These are phyloP conservation scores for Aspergillus brasiliensis DNA, from an alignment of 2,329 filamentous ascomycete species.

Conservation along the genomic window DNA sequence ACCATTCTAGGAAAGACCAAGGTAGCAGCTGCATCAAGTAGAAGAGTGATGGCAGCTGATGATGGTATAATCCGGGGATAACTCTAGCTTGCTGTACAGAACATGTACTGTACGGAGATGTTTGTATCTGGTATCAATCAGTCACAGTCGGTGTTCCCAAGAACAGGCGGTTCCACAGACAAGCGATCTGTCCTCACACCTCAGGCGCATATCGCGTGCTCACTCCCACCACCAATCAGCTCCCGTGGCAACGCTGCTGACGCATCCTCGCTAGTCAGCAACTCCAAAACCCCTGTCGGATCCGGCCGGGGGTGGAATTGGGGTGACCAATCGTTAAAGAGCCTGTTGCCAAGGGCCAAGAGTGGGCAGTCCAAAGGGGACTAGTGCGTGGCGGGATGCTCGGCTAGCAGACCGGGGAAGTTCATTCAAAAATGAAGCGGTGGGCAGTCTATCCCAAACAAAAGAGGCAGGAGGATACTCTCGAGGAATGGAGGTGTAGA, in stretches of 20 bases:
- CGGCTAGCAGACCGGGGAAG: constrained; percentile 1
- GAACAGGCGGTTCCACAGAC: no score
- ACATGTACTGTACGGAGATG: no score
- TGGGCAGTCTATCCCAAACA: not conserved
- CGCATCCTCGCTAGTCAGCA: not conserved
- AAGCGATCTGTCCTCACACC: no score
- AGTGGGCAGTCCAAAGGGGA: constrained; percentile 1
- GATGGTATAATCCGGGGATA: no score
- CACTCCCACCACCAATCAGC: not conserved
- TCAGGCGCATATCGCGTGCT: no score
- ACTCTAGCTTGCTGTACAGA: no score
- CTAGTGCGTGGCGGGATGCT: constrained; percentile 8
- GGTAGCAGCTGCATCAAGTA: no score
- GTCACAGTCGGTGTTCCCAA: no score
- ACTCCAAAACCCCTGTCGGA: constrained; percentile 9
- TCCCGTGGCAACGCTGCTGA: constrained; percentile 10
- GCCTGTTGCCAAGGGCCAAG: constrained; percentile 15
- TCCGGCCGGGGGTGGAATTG: constrained; percentile 9
- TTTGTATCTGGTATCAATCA: no score
- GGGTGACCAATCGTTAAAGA: not conserved
- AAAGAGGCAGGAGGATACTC: not conserved
- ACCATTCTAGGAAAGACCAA: no score
- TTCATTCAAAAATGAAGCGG: not conserved
- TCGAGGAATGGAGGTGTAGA: not conserved
- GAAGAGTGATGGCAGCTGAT: no score